Percentiles rank a stretch among this genome's conserved stretches.
phyloP scores from a whole-genome alignment of 768 basidiomycete species.

The Xerocomellus amylosporus region DNA sequence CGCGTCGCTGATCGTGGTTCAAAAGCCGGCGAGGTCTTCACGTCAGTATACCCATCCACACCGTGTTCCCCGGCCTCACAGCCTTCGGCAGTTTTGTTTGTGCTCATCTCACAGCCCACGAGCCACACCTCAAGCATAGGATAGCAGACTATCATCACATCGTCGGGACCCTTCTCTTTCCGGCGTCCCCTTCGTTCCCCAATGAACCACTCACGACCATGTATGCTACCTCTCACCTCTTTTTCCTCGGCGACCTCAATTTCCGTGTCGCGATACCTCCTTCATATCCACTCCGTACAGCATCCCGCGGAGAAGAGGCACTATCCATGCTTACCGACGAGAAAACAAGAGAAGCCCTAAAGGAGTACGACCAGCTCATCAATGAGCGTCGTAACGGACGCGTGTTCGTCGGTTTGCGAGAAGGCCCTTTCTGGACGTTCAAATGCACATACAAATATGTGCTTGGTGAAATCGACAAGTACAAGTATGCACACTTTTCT shows the following conservation, averaged over 20 bases:
- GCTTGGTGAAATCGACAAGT: conserved; percentile 78
- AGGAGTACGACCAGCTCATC: conserved; percentile 71
- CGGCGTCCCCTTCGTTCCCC: conserved; percentile 43
- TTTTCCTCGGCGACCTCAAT: conserved; percentile 93
- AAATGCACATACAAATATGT: conserved; percentile 90
- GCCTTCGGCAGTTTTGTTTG: conserved; percentile 69
- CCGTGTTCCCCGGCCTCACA: conserved; percentile 2
- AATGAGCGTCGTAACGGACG: conserved; percentile 60
- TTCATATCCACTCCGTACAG: conserved; percentile 44
- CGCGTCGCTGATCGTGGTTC: conserved; percentile 58
- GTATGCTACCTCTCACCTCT: conserved; percentile 85
- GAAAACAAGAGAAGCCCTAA: conserved; percentile 54
- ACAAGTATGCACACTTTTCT: conserved; percentile 49
- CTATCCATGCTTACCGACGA: conserved; percentile 45
- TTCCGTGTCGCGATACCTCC: conserved; percentile 74
- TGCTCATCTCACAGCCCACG: conserved; percentile 87
- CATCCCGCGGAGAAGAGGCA: conserved; percentile 37
- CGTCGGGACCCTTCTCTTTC: conserved; percentile 76
- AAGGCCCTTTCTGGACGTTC: conserved; percentile 87
- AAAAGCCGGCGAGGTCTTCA: conserved; percentile 70
- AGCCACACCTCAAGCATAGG: conserved; percentile 58
- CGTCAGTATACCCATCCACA: conserved; percentile 50
- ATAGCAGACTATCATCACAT: conserved; percentile 81
- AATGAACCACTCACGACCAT: conserved; percentile 53
- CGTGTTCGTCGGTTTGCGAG: conserved; percentile 69